Base-by-base conservation (phyloP, 371 early-diverging fungal species). In the Aphelidium insulamus region DNA sequence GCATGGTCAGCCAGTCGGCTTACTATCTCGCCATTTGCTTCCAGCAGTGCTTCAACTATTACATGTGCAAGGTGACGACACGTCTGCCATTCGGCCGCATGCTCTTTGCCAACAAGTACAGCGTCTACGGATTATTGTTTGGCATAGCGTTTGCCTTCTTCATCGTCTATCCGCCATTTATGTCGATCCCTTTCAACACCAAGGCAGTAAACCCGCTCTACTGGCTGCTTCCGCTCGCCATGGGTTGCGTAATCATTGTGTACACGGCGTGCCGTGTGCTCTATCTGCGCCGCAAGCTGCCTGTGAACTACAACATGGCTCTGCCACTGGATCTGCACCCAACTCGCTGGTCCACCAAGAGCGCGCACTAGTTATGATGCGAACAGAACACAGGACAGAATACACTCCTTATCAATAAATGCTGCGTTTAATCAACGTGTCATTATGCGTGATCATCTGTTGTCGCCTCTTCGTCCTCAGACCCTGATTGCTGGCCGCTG, bases 31-130 rank as follows among this genome's bases (percentile, higher is more conserved):
- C 59, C 30, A 55, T 94, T 15, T 62, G 85, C 68, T 61, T 83
- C 38, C 54, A 55, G 49, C 95, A 94, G 49, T 59, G 72, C 44
- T 87, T 80, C 64, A 94, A 91, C 55, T 46, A 84, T 58, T 85
- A 90, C 48, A 72, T 78, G 17, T 80, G 83, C 59, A 92, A 92
- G 62, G 64, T 72, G 23, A 55, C 70, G 8, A 59, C 69, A 39
- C 54, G 65, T 2, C 46, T 74, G 32, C 84, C 87, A 21, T 74
- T 71, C 40, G 80, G 85, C 16, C 44, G 40, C 30, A 74, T 69
- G 53, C 75, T 84, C 71, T 69, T 87, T 51, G 51, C 64, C 24
- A 90, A 90, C 66, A 40, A 43, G 22, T 46, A 48, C 8, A 73
- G 66, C 5, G 86, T 75, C 47, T 30, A 47, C 36, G 71, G 77